A percentile compares a stretch with the other conserved stretches of the same genome.
Evolutionary conservation across 2,329 filamentous ascomycete species (phyloP).

Genomic region (Microsporum audouinii): DNA sequence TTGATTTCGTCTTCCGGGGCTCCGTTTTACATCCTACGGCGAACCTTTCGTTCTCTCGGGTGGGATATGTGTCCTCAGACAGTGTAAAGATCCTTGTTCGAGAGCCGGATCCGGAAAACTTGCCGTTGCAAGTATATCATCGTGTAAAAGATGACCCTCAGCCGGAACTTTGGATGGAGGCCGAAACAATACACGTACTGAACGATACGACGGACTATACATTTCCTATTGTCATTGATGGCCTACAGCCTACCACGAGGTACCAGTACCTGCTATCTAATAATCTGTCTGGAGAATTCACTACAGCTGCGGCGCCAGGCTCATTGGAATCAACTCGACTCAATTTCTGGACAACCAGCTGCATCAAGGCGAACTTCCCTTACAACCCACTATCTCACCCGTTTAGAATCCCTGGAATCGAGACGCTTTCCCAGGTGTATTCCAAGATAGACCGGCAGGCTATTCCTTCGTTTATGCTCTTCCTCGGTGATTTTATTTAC

Average conservation of each 20-base stretch:
- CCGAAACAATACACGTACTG: constrained; percentile 54
- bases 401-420: constrained; percentile 68
- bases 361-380: constrained; percentile 81
- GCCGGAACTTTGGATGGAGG: constrained; percentile 47
- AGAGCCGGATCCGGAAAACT: constrained; percentile 62
- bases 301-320: constrained; percentile 61
- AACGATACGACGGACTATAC: constrained; percentile 76
- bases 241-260: constrained; percentile 56
- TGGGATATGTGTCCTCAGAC: constrained; percentile 74
- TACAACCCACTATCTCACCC: constrained; percentile 78
- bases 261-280: constrained; percentile 84
- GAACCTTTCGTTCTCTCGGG: constrained; percentile 71
- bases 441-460: constrained; percentile 51
- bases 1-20: constrained; percentile 68
- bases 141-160: constrained; percentile 28
- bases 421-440: constrained; percentile 61
- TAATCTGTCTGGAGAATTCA: constrained; percentile 73
- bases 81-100: constrained; percentile 73
- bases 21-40: constrained; percentile 57
- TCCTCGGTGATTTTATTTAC: constrained; percentile 41
- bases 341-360: constrained; percentile 85
- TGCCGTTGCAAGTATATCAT: constrained; percentile 60
- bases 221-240: constrained; percentile 52
- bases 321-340: constrained; percentile 56
- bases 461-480: constrained; percentile 47